phyloP scores from a whole-genome alignment of 129 eudicot genomes.

The Smallanthus sonchifolius region DNA sequence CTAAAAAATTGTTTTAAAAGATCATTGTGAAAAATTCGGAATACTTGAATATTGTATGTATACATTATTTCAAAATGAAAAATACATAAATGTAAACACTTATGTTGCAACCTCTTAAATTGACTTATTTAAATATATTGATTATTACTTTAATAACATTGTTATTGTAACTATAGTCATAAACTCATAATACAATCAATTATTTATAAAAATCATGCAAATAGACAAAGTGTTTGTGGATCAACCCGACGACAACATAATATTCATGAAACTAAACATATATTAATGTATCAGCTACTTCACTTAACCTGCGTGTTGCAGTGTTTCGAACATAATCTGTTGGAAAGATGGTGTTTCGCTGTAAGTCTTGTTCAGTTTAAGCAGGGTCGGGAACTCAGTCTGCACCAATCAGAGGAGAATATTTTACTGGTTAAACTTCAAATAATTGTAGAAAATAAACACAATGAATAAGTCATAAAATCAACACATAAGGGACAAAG shows the following conservation, averaged over 20 bases:
- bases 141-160: not conserved
- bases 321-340: slow-evolving; percentile 3
- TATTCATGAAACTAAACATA: not conserved
- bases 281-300: slow-evolving; percentile 3
- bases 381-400: slow-evolving; percentile 62
- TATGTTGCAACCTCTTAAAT: not conserved
- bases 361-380: slow-evolving; percentile 54
- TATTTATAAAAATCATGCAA: not conserved
- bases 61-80: too few species aligned
- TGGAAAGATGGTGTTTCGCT: slow-evolving; percentile 51
- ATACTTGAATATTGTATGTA: too few species aligned
- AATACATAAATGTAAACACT: too few species aligned
- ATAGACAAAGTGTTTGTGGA: not conserved
- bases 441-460: not conserved
- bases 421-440: not conserved
- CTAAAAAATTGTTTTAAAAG: too few species aligned
- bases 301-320: slow-evolving; percentile 7
- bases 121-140: too few species aligned
- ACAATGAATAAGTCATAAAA: not conserved
- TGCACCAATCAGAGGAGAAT: slow-evolving; percentile 21
- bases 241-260: not conserved
- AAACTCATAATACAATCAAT: not conserved
- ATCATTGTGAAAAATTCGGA: too few species aligned
- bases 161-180: not conserved
- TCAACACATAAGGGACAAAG: not conserved